Conservation (phyloP, 2,329 filamentous ascomycete genomes). For the Neonectria coccinea region DNA sequence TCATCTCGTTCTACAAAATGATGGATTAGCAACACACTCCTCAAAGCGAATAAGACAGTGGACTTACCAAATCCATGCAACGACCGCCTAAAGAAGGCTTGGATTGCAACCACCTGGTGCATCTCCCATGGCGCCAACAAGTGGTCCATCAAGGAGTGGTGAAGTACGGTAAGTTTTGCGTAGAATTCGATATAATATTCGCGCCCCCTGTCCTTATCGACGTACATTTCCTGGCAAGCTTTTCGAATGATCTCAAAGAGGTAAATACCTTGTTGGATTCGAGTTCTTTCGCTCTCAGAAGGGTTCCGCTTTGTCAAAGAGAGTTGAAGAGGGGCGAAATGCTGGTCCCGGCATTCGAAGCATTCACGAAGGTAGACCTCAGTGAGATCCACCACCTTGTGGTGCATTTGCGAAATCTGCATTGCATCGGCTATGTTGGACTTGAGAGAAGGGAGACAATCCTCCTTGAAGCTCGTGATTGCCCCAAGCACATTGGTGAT, state of each 20-base stretch:
- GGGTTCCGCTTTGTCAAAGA: neutral
- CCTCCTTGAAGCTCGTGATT: neutral
- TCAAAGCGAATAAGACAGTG: too few relatives aligned
- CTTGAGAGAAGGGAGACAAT: neutral
- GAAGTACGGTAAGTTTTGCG: conserved; percentile 7
- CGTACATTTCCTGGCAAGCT: conserved; percentile 2
- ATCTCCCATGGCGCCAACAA: conserved; percentile 32
- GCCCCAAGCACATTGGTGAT: neutral
- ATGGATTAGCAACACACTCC: neutral
- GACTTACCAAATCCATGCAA: conserved; percentile 18
- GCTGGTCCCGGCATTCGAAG: conserved; percentile 4
- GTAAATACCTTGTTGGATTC: conserved; percentile 27
- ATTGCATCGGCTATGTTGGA: conserved; percentile 24
- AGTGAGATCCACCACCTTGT: conserved; percentile 11
- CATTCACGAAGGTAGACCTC: conserved; percentile 14
- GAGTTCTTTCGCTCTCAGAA: neutral
- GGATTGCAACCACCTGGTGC: conserved; percentile 26
- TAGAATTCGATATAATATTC: conserved; percentile 7
- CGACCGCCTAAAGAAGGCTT: conserved; percentile 24
- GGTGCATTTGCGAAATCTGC: neutral
- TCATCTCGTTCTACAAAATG: conserved; percentile 3
- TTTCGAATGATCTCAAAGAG: conserved; percentile 21
- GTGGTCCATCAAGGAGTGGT: conserved; percentile 2
- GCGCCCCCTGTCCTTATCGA: neutral
- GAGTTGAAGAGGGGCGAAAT: conserved; percentile 1